Percentiles rank a stretch among this genome's conserved stretches.
Conservation (phyloP, 805 yeast species). For the Suhomyces sp. region DNA sequence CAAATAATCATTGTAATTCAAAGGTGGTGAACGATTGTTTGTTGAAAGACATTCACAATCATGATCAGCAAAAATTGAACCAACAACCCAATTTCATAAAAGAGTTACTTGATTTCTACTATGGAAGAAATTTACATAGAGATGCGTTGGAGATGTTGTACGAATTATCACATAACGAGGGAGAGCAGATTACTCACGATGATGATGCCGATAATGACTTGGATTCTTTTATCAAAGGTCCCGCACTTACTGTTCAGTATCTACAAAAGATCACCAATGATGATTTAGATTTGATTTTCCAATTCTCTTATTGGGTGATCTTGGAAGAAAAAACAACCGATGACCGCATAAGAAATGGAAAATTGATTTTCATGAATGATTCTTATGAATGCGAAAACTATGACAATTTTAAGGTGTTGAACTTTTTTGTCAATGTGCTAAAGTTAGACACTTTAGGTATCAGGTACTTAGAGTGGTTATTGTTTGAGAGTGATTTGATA, state of each 20-base stretch:
- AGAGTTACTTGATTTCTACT: constrained; percentile 78
- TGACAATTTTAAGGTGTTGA: constrained; percentile 52
- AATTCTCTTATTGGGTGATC: constrained; percentile 56
- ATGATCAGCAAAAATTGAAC: constrained; percentile 13
- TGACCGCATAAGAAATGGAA: constrained; percentile 31
- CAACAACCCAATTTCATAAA: constrained; percentile 45
- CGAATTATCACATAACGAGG: constrained; percentile 18
- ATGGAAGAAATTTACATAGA: constrained; percentile 57
- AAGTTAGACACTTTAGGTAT: constrained; percentile 25
- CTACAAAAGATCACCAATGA: constrained; percentile 53
- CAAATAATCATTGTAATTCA: constrained; percentile 69
- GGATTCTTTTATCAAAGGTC: constrained; percentile 33
- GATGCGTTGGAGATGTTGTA: constrained; percentile 65
- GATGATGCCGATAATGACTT: constrained; percentile 18
- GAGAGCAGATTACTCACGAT: constrained; percentile 12
- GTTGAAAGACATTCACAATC: constrained; percentile 30
- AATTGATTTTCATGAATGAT: constrained; percentile 62
- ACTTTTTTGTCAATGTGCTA: constrained; percentile 40
- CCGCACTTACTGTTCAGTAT: constrained; percentile 53
- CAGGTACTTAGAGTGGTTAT: constrained; percentile 48
- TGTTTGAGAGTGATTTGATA: constrained; percentile 34
- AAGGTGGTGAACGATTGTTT: constrained; percentile 58
- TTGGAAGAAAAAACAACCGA: constrained; percentile 16
- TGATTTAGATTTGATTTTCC: constrained; percentile 53
- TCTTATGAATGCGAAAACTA: constrained; percentile 59